A percentile compares a stretch with the other conserved stretches of the same genome.
phyloP scores from a whole-genome alignment of 2,329 filamentous ascomycete species.

The Trichophyton benhamiae region DNA sequence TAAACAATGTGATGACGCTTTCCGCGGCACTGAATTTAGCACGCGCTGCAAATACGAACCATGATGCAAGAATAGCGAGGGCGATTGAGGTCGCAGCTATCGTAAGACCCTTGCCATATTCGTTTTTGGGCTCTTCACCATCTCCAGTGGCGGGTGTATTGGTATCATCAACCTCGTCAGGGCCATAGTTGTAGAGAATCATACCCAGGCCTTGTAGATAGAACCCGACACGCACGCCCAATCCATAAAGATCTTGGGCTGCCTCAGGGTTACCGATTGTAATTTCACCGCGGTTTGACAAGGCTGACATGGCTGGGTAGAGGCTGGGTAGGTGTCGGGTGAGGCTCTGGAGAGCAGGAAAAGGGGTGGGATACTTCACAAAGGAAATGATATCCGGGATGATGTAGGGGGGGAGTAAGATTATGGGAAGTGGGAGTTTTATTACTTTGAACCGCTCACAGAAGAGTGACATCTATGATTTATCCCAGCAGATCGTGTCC shows the following conservation, averaged over 20 bases:
- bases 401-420: background rate
- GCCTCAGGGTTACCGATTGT: background rate
- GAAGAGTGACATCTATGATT: background rate
- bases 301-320: background rate
- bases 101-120: conserved; percentile 1
- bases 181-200: background rate
- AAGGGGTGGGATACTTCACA: background rate
- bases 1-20: background rate
- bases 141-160: background rate
- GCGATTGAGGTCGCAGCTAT: background rate
- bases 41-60: background rate
- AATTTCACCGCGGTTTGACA: background rate
- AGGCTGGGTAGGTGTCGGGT: background rate
- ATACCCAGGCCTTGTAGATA: background rate
- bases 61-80: background rate
- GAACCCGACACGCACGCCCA: conserved; percentile 2
- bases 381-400: background rate
- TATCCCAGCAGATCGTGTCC: background rate
- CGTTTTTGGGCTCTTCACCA: background rate
- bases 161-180: background rate
- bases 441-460: background rate
- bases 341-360: background rate
- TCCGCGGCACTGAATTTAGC: background rate
- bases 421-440: background rate
- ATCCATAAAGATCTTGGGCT: background rate